These are phyloP conservation scores for Saturnispora kantuleensis DNA, from an alignment of 805 yeast species.

Conservation along the genomic window DNA sequence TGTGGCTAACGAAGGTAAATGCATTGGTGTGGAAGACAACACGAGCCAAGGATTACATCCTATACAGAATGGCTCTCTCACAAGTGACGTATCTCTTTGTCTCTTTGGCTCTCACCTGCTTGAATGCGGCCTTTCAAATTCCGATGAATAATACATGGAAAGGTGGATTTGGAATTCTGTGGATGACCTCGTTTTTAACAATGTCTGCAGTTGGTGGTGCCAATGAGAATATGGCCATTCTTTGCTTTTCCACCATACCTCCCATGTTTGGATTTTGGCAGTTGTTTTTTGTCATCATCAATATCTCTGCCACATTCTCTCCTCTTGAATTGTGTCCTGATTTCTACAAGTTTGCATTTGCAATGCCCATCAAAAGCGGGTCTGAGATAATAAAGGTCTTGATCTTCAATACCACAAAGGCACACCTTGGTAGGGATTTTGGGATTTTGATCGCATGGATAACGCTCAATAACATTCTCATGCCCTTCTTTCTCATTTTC, in stretches of 20 bases:
- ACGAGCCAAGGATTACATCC: constrained; percentile 34
- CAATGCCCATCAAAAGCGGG: constrained; percentile 58
- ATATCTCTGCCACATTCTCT: constrained; percentile 59
- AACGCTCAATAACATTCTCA: constrained; percentile 11
- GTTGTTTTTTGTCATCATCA: constrained; percentile 56
- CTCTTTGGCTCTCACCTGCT: constrained; percentile 47
- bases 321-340: constrained; percentile 49
- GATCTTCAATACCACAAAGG: constrained; percentile 46
- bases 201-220: constrained; percentile 73
- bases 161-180: constrained; percentile 63
- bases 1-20: constrained; percentile 50
- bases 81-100: constrained; percentile 46
- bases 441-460: constrained; percentile 18
- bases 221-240: constrained; percentile 52
- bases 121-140: constrained; percentile 63
- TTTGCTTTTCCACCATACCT: constrained; percentile 46
- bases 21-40: constrained; percentile 34
- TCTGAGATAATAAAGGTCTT: constrained; percentile 51
- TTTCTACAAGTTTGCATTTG: constrained; percentile 56
- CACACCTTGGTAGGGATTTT: constrained; percentile 25
- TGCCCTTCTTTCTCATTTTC: constrained; percentile 35
- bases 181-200: constrained; percentile 59
- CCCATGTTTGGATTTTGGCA: constrained; percentile 65
- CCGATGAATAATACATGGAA: constrained; percentile 44
- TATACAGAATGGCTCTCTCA: constrained; percentile 42